Evolutionary conservation across 495 filamentous ascomycete species (phyloP).

Genomic region (Immersiella caudata): DNA sequence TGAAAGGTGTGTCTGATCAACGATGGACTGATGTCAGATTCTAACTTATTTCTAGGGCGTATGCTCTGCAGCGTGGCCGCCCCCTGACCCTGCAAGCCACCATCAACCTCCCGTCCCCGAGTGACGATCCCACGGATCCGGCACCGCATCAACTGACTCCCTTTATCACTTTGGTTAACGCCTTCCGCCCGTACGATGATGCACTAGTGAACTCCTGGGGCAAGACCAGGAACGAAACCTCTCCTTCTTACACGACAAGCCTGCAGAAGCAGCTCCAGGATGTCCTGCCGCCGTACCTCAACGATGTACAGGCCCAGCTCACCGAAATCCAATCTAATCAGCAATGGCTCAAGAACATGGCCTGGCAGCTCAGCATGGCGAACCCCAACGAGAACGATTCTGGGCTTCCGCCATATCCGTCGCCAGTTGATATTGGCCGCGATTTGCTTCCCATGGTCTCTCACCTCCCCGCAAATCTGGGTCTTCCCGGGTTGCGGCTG

Average conservation of each 20-base stretch:
- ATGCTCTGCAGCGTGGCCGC: constrained; percentile 75
- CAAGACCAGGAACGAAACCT: constrained; percentile 62
- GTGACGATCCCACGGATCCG: constrained; percentile 63
- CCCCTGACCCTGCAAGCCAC: constrained; percentile 59
- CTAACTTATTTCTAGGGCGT: constrained; percentile 51
- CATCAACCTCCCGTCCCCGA: constrained; percentile 67
- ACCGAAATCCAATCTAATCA: constrained; percentile 72
- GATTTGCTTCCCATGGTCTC: constrained; percentile 68
- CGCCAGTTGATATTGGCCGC: constrained; percentile 70
- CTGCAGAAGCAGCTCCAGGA: constrained; percentile 69
- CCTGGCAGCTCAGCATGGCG: constrained; percentile 69
- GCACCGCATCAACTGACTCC: constrained; percentile 55
- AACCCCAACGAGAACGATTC: constrained; percentile 52
- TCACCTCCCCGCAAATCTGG: constrained; percentile 71
- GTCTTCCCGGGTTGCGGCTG: constrained; percentile 60
- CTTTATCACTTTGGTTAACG: constrained; percentile 66
- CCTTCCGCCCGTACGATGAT: constrained; percentile 76
- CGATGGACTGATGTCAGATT: background rate
- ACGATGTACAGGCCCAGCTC: constrained; percentile 67
- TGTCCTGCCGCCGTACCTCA: constrained; percentile 63
- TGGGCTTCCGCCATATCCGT: constrained; percentile 67
- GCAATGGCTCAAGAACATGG: constrained; percentile 81
- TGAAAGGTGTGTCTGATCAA: constrained; percentile 58
- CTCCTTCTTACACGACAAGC: constrained; percentile 58
- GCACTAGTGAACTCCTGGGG: constrained; percentile 72